These are phyloP conservation scores for Dothiorella sarmentorum DNA, from an alignment of 2,329 filamentous ascomycete genomes.

Conservation along the genomic window DNA sequence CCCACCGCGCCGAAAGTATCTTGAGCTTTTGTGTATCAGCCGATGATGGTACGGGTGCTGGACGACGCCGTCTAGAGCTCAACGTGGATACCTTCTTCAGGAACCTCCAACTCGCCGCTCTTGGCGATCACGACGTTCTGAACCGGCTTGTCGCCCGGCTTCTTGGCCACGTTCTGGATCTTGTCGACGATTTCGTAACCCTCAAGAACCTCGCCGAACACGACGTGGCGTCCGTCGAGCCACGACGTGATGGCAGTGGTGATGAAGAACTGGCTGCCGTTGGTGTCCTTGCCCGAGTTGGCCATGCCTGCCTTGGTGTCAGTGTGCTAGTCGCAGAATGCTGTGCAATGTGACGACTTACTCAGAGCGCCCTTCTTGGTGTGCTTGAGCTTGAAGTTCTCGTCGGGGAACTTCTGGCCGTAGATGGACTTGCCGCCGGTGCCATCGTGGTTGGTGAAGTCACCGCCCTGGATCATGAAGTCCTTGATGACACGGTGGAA, in stretches of 20 bases:
- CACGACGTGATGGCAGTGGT: constrained; percentile 65
- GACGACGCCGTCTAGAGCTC: constrained; percentile 60
- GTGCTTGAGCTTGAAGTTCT: constrained; percentile 96
- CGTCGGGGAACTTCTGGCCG: constrained; percentile 76
- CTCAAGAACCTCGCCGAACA: constrained; percentile 85
- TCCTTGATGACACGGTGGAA: constrained; percentile 91
- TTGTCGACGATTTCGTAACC: constrained; percentile 76
- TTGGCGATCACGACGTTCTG: constrained; percentile 72
- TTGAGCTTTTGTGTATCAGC: constrained; percentile 43
- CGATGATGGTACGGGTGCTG: constrained; percentile 33
- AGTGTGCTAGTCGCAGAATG: constrained; percentile 76
- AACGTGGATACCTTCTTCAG: constrained; percentile 88
- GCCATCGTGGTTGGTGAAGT: constrained; percentile 79
- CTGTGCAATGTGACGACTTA: constrained; percentile 74
- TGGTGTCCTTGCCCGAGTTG: constrained; percentile 64
- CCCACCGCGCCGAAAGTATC: constrained; percentile 42
- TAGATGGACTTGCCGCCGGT: constrained; percentile 89
- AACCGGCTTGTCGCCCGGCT: constrained; percentile 63
- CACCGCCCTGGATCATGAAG: constrained; percentile 90
- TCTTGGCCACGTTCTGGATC: constrained; percentile 70
- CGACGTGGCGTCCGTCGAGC: constrained; percentile 78
- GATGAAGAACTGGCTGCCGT: constrained; percentile 72
- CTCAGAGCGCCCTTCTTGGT: constrained; percentile 73
- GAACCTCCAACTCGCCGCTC: constrained; percentile 79
- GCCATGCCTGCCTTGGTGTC: constrained; percentile 56